phyloP scores from a whole-genome alignment of 164 flowering plant genomes.

The Tetrastigma voinierianum region DNA sequence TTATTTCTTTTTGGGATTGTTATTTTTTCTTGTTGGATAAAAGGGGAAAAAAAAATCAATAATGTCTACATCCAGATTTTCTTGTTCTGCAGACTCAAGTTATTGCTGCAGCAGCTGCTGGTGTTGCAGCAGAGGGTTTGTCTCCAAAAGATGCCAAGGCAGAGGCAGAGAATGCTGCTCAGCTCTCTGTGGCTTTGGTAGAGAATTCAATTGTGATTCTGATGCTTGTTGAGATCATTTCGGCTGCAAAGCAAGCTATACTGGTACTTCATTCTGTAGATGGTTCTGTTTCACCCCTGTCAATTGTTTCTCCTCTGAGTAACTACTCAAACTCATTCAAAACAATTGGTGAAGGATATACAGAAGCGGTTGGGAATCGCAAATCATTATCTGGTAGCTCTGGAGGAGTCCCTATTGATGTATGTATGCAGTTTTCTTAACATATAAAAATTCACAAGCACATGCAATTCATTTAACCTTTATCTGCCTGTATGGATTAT shows the following conservation, averaged over 20 bases:
- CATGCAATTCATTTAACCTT: not conserved
- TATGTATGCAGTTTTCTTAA: constrained; percentile 34
- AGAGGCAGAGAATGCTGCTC: constrained; percentile 95
- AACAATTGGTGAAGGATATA: constrained; percentile 39
- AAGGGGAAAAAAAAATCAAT: constrained; percentile 17
- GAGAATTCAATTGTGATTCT: constrained; percentile 96
- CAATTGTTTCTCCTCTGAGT: constrained; percentile 44
- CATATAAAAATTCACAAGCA: not conserved
- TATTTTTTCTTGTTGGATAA: constrained; percentile 3
- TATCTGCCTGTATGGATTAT: too few relatives aligned
- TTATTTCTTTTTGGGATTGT: not conserved
- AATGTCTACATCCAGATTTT: constrained; percentile 34
- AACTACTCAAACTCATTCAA: constrained; percentile 35
- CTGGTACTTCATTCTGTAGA: constrained; percentile 41
- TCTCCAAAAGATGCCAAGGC: constrained; percentile 78
- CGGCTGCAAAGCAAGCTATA: constrained; percentile 88
- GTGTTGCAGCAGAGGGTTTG: constrained; percentile 96
- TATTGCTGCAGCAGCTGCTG: constrained; percentile 99
- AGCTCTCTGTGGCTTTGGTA: constrained; percentile 95
- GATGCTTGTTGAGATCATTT: constrained; percentile 99
- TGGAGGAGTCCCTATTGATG: constrained; percentile 86
- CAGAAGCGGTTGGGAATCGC: constrained; percentile 38
- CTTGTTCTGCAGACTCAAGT: constrained; percentile 84
- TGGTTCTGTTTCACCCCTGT: constrained; percentile 54
- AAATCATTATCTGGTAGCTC: constrained; percentile 53